Evolutionary conservation across 345 rosid genomes (phyloP).

Genomic region (Rhizophora mangle): DNA sequence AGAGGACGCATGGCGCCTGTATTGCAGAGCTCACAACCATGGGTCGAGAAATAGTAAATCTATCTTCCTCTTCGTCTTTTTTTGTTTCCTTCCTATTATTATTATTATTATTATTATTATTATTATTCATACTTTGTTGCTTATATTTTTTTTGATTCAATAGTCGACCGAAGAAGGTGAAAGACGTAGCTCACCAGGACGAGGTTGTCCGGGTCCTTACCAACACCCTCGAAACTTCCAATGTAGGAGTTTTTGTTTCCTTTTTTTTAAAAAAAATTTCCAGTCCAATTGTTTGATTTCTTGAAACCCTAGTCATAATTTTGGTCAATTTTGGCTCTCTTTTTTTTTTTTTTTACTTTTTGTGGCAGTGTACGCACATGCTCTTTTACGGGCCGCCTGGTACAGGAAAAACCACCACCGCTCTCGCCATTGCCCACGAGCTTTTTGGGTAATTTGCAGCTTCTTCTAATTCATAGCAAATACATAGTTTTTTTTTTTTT

Average conservation of each 20-base stretch:
- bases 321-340: neutral
- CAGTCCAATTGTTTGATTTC: neutral
- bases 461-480: neutral
- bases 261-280: neutral
- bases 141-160: neutral
- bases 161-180: slow-evolving; percentile 90
- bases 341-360: neutral
- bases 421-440: slow-evolving; percentile 94
- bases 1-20: slow-evolving; percentile 67
- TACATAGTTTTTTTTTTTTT: neutral
- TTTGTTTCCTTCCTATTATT: neutral
- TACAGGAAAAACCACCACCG: slow-evolving; percentile 95
- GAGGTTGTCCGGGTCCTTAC: slow-evolving; percentile 98
- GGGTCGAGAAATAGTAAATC: slow-evolving; percentile 90
- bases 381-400: slow-evolving; percentile 97
- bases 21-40: slow-evolving; percentile 77
- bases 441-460: slow-evolving; percentile 59
- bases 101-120: too few relatives aligned
- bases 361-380: slow-evolving; percentile 84
- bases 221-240: slow-evolving; percentile 81
- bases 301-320: slow-evolving; percentile 26
- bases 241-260: slow-evolving; percentile 30
- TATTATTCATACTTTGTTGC: slow-evolving; percentile 1
- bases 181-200: slow-evolving; percentile 93
- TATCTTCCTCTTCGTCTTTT: neutral